phyloP scores from a whole-genome alignment of 345 rosid genomes.

The Lepidium didymum region DNA sequence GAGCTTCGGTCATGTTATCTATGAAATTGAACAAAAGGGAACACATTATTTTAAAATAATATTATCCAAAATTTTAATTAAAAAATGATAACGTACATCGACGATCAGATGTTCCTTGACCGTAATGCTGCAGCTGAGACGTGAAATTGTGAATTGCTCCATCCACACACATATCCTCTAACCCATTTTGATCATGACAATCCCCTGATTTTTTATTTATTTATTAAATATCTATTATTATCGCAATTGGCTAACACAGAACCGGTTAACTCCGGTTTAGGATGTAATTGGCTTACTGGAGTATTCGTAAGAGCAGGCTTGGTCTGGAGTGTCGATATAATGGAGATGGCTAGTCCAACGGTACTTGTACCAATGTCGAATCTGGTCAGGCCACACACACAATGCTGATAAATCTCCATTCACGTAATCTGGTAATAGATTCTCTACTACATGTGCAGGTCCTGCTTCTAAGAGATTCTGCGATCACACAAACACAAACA shows the following conservation, averaged over 20 bases:
- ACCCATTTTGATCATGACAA: constrained; percentile 61
- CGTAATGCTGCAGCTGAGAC: constrained; percentile 81
- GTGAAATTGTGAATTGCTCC: constrained; percentile 91
- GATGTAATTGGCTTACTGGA: constrained; percentile 46
- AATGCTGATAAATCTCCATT: constrained; percentile 78
- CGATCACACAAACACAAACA: background rate
- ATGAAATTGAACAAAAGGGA: background rate
- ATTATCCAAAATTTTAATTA: background rate
- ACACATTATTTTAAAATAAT: background rate
- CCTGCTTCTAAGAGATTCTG: constrained; percentile 63
- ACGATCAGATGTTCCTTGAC: constrained; percentile 79
- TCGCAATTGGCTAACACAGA: background rate
- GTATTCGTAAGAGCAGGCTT: constrained; percentile 72
- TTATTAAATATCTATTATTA: background rate
- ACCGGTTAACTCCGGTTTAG: background rate
- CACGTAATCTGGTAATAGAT: constrained; percentile 69
- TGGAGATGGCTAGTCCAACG: constrained; percentile 85
- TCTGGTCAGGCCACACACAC: constrained; percentile 85
- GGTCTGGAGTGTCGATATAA: constrained; percentile 85
- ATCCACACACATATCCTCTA: constrained; percentile 62
- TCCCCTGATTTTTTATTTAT: constrained; percentile 49
- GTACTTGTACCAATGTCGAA: constrained; percentile 47
- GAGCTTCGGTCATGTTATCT: constrained; percentile 95
- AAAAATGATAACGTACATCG: constrained; percentile 36
- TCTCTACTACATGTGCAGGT: constrained; percentile 58